phyloP scores from a whole-genome alignment of 768 basidiomycete genomes.

The Russula virescens region DNA sequence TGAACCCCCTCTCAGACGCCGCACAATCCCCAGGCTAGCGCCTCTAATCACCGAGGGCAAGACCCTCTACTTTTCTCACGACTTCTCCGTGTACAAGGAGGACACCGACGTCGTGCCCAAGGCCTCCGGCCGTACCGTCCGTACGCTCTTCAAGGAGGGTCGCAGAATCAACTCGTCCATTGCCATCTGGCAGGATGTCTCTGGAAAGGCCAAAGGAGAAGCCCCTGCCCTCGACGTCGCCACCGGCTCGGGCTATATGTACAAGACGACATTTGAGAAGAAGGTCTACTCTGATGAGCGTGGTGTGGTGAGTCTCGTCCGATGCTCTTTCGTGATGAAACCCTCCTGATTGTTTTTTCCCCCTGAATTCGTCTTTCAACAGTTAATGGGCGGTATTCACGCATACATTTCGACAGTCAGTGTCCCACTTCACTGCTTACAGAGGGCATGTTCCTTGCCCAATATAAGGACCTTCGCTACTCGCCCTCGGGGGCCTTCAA shows the following conservation, averaged over 20 bases:
- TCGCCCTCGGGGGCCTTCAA: conserved; percentile 98
- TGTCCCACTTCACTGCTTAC: conserved; percentile 11
- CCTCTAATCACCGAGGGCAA: conserved; percentile 99
- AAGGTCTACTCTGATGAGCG: conserved; percentile 99
- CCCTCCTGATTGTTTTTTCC: not conserved
- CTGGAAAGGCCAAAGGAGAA: conserved; percentile 96
- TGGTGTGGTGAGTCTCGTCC: conserved; percentile 74
- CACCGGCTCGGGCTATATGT: conserved; percentile 95
- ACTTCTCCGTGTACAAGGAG: conserved; percentile 98
- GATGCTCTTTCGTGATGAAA: not conserved
- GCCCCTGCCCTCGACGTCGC: conserved; percentile 91
- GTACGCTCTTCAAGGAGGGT: conserved; percentile 99
- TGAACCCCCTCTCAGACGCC: too few relatives aligned
- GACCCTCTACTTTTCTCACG: conserved; percentile 99
- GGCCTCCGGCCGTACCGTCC: conserved; percentile 97
- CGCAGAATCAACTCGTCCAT: conserved; percentile 95
- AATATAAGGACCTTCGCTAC: conserved; percentile 97
- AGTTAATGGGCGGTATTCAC: conserved; percentile 95
- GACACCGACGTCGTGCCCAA: conserved; percentile 98
- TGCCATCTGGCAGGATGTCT: conserved; percentile 96
- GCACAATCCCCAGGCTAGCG: too few relatives aligned
- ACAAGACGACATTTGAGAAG: conserved; percentile 99
- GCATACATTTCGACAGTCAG: not conserved
- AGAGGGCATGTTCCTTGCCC: conserved; percentile 98
- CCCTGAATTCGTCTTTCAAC: conserved; percentile 4